phyloP scores from a whole-genome alignment of 176 grass and related monocot species.

The Oryza australiensis region DNA sequence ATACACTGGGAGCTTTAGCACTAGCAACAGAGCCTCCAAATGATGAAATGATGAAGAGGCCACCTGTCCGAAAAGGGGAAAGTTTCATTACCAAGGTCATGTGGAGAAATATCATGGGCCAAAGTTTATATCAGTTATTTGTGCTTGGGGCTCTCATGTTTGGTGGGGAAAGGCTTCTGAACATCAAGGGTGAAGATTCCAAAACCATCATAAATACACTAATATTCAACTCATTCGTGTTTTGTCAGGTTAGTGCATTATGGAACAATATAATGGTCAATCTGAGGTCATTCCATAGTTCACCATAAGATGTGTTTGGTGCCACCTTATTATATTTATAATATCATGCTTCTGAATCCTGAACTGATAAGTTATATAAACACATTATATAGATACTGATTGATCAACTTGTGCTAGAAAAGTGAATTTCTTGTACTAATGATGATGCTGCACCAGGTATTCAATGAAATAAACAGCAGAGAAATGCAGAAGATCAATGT shows the following conservation, averaged over 20 bases:
- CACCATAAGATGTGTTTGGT: not conserved
- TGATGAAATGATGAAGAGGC: constrained; percentile 90
- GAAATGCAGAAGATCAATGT: constrained; percentile 97
- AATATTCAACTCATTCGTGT: constrained; percentile 96
- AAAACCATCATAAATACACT: constrained; percentile 77
- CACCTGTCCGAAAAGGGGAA: constrained; percentile 56
- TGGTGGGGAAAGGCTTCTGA: constrained; percentile 58
- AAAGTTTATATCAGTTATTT: constrained; percentile 82
- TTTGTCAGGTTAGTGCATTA: constrained; percentile 75
- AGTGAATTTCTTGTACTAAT: not conserved
- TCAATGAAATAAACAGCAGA: constrained; percentile 97
- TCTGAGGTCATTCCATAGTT: not conserved
- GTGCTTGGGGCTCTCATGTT: constrained; percentile 81
- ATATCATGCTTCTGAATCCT: not conserved
- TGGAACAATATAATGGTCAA: not conserved
- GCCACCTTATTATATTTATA: not conserved
- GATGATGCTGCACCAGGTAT: constrained; percentile 51
- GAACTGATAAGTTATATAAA: not conserved
- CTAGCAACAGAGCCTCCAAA: constrained; percentile 88
- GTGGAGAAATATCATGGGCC: constrained; percentile 96
- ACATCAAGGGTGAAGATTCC: constrained; percentile 60
- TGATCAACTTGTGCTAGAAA: not conserved
- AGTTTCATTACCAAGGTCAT: constrained; percentile 90
- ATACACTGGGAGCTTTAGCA: constrained; percentile 91
- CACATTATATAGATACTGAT: not conserved